Evolutionary conservation across 768 basidiomycete genomes (phyloP), one percentile per base, ranked within the genome.

Genomic region (Boletus vinaceobasis): DNA sequence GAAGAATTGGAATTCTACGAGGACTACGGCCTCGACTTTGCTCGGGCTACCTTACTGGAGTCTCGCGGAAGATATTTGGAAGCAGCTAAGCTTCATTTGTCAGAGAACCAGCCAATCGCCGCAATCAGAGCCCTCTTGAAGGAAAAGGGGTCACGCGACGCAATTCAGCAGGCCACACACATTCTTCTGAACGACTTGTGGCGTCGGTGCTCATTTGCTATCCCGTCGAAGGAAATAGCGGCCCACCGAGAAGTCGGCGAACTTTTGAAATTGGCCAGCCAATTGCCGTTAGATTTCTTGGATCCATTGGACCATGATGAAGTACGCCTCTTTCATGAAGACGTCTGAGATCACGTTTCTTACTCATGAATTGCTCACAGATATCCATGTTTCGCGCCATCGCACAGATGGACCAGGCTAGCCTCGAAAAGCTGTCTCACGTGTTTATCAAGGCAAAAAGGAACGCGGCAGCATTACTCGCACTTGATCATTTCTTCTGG

Each of bases 1-100:
- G 81, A 84, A 21, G 74, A 74, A 19, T 57, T 85, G n/a, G 76
- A 79, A 36, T 88, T 82, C 54, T 72, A 84, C 17, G 78, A 84
- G 50, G 75, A 81, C 5, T 75, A 75, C 42, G 78, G 78, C 35
- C 67, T 88, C 7, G 79, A 83, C 58, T 55, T 73, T 13, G 77
- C 80, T 7, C 80, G 74, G 7, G 78, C 79, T 0, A 65, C 68
- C 0, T 58, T 86, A 8, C 70, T 85, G 13, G 71, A 74, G 29
- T 66, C 69, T 5, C 70, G 76, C 11, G 77, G 74, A 14, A 72
- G 73, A 56, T 74, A 67, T 43, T 50, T 58, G 1, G 80, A 85
- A 33, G 85, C 85, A 0, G 83, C 83, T 1, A 73, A 79, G 19
- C 60, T 84, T 17, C 77, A 82, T 59, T 55, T 82, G 6, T 65